Evolutionary conservation across 139 green algal species (phyloP).

Genomic region (Mesotaenium endlicherianum): DNA sequence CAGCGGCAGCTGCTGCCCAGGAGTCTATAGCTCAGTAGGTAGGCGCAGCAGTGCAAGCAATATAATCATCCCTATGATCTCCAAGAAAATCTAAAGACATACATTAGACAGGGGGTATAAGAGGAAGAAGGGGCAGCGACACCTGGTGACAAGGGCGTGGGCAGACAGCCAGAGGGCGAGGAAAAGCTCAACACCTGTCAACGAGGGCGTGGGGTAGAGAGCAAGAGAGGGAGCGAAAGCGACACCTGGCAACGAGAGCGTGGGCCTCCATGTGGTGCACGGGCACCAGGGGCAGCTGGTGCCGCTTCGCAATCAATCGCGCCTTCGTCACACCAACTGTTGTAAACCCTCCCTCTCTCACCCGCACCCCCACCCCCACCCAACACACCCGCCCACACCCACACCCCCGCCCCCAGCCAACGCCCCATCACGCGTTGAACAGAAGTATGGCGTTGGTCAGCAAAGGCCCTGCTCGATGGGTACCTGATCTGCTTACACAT

Average conservation of each 20-base stretch:
- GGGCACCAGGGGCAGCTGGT: constrained; percentile 74
- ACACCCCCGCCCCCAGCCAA: neutral
- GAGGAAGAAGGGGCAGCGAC: neutral
- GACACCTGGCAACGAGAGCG: constrained; percentile 73
- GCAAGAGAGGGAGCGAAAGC: neutral
- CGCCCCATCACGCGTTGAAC: neutral
- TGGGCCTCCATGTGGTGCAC: constrained; percentile 99
- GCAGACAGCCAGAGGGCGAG: neutral
- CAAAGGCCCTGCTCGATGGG: too few relatives aligned
- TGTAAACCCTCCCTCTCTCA: neutral
- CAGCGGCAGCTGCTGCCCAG: neutral
- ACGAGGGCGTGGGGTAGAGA: neutral
- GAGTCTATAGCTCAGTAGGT: neutral
- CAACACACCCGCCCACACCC: neutral
- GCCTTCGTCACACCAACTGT: constrained; percentile 89
- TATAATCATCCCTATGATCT: too few relatives aligned
- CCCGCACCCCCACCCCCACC: too few relatives aligned
- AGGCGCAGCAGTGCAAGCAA: too few relatives aligned
- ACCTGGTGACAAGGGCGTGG: constrained; percentile 82
- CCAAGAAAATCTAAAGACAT: too few relatives aligned
- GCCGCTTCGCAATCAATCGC: constrained; percentile 60
- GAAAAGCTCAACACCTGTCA: neutral
- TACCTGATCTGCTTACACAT: neutral
- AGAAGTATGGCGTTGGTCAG: too few relatives aligned
- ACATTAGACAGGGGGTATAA: too few relatives aligned